These are phyloP conservation scores for Starmerella apis DNA, from an alignment of 805 yeast species.

Conservation along the genomic window DNA sequence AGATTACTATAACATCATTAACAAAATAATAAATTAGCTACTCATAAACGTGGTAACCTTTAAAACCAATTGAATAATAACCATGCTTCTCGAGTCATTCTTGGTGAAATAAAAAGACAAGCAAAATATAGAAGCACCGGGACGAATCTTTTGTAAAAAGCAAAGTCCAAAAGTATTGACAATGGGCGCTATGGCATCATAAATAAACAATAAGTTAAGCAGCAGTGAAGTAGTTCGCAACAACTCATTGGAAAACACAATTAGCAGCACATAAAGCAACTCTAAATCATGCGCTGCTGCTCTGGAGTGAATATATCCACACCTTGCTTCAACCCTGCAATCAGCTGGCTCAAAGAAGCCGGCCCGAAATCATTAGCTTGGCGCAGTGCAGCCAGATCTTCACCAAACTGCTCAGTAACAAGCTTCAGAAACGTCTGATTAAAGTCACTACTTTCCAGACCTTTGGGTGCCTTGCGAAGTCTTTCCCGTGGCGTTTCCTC, in stretches of 20 bases:
- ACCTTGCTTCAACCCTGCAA: constrained; percentile 34
- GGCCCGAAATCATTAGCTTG: constrained; percentile 36
- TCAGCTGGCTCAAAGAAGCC: constrained; percentile 30
- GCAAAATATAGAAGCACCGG: too few relatives aligned
- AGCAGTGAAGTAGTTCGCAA: too few relatives aligned
- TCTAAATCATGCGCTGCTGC: constrained; percentile 24
- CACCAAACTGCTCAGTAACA: constrained; percentile 41
- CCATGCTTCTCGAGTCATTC: too few relatives aligned
- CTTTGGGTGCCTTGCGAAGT: constrained; percentile 22
- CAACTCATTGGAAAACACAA: too few relatives aligned
- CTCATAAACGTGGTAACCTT: too few relatives aligned
- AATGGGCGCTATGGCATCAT: too few relatives aligned
- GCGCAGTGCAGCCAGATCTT: constrained; percentile 35
- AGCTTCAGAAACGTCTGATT: constrained; percentile 37
- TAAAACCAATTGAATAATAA: too few relatives aligned
- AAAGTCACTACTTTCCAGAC: constrained; percentile 14
- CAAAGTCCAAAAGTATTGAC: too few relatives aligned
- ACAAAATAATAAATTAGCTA: constrained; percentile 16
- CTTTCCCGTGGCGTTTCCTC: constrained; percentile 21
- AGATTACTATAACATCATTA: constrained; percentile 17
- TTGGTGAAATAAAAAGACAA: too few relatives aligned
- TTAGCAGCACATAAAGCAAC: neutral
- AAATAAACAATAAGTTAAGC: neutral
- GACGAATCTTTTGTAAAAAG: too few relatives aligned
- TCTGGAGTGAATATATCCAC: constrained; percentile 31